Conservation (phyloP, 495 filamentous ascomycete species). For the Talaromyces stipitatus region DNA sequence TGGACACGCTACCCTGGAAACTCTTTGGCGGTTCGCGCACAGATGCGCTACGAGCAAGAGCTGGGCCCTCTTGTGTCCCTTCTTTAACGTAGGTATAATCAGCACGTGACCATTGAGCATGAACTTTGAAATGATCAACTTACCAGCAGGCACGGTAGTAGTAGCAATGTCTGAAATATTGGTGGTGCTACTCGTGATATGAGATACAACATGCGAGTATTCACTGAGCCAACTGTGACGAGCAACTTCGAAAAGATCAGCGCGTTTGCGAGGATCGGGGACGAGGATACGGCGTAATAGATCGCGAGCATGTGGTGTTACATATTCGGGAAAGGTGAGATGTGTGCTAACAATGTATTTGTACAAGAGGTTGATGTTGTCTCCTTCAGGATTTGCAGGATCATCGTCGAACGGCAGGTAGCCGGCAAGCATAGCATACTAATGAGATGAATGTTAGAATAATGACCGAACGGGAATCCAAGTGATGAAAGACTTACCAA, state of each 20-base stretch:
- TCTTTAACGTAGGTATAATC: slow-evolving; percentile 19
- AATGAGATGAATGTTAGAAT: neutral
- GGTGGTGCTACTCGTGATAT: slow-evolving; percentile 92
- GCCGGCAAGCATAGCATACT: slow-evolving; percentile 99
- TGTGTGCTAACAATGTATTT: slow-evolving; percentile 99
- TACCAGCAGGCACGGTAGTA: slow-evolving; percentile 64
- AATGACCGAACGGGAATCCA: neutral
- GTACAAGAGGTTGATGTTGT: slow-evolving; percentile 98
- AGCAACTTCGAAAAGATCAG: slow-evolving; percentile 95
- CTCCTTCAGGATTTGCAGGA: slow-evolving; percentile 95
- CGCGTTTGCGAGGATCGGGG: slow-evolving; percentile 89
- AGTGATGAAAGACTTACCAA: slow-evolving; percentile 57
- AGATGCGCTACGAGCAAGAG: slow-evolving; percentile 75
- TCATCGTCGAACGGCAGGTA: slow-evolving; percentile 99
- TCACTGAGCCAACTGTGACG: slow-evolving; percentile 98
- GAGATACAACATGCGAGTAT: slow-evolving; percentile 87
- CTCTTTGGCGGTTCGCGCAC: slow-evolving; percentile 81
- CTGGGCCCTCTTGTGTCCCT: slow-evolving; percentile 52
- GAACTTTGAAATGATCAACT: slow-evolving; percentile 17
- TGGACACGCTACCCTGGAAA: slow-evolving; percentile 43
- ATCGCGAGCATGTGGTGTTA: slow-evolving; percentile 93
- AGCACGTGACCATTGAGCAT: slow-evolving; percentile 12
- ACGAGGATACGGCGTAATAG: slow-evolving; percentile 88
- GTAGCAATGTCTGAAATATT: slow-evolving; percentile 79
- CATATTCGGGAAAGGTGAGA: slow-evolving; percentile 97